These are phyloP conservation scores for Fomitopsis schrenkii DNA, from an alignment of 1,284 basidiomycete species.

Conservation along the genomic window DNA sequence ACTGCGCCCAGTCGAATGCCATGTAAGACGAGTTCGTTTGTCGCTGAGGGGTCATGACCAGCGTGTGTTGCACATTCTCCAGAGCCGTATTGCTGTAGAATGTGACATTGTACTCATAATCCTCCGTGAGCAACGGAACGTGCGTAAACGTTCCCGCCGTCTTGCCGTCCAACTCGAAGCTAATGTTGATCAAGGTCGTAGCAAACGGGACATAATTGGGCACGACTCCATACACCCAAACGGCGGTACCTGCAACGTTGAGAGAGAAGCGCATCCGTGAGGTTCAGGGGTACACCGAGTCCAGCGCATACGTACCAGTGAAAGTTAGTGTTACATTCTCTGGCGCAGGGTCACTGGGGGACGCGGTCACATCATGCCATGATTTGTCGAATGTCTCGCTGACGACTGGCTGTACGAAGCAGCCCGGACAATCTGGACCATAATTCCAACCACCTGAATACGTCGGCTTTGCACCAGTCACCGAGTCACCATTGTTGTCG, in stretches of 20 bases:
- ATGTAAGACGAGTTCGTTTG: background rate
- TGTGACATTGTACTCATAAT: slow-evolving; percentile 21
- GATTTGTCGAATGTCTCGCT: background rate
- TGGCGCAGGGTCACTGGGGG: background rate
- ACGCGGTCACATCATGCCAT: background rate
- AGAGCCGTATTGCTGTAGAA: slow-evolving; percentile 21
- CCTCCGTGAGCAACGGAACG: slow-evolving; percentile 11
- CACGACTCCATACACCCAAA: slow-evolving; percentile 27
- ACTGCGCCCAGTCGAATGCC: slow-evolving; percentile 2
- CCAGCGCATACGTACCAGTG: background rate
- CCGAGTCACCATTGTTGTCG: background rate
- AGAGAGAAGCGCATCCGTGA: background rate
- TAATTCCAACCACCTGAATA: background rate
- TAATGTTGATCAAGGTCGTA: slow-evolving; percentile 20
- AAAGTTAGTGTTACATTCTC: background rate
- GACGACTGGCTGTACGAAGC: background rate
- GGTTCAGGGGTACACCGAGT: background rate
- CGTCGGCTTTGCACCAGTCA: background rate
- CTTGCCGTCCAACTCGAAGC: slow-evolving; percentile 25
- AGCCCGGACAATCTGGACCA: background rate
- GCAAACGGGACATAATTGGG: slow-evolving; percentile 11
- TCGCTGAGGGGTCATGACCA: slow-evolving; percentile 15
- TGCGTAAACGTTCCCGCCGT: slow-evolving; percentile 16
- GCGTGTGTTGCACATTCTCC: slow-evolving; percentile 21
- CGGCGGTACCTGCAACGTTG: background rate